Conservation (phyloP, 2,329 filamentous ascomycete species). For the Amesomyces nigricolor region DNA sequence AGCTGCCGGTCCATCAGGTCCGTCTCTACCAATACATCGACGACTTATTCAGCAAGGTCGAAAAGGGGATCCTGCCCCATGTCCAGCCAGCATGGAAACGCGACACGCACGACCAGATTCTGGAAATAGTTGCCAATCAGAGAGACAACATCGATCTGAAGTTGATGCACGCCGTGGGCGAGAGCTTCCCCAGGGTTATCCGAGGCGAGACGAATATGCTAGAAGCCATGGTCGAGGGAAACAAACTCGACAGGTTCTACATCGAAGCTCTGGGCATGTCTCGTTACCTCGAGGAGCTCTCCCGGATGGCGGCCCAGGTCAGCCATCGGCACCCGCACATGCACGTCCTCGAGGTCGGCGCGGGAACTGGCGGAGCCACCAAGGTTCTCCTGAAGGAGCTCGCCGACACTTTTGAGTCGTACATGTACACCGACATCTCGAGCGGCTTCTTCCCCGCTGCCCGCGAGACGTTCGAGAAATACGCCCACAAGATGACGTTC, state of each 20-base stretch:
- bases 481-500: conserved; percentile 26
- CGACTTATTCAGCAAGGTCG: neutral
- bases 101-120: conserved; percentile 22
- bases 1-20: neutral
- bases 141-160: neutral
- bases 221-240: conserved; percentile 6
- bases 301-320: conserved; percentile 16
- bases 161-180: conserved; percentile 20
- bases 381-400: conserved; percentile 11
- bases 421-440: conserved; percentile 23
- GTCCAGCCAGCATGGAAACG: neutral
- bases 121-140: conserved; percentile 26
- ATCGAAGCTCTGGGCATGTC: neutral
- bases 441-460: conserved; percentile 29
- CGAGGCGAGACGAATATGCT: conserved; percentile 5
- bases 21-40: neutral
- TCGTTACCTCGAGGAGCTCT: neutral
- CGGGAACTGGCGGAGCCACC: conserved; percentile 30
- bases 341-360: conserved; percentile 32
- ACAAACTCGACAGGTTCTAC: conserved; percentile 11
- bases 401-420: conserved; percentile 1
- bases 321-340: conserved; percentile 17
- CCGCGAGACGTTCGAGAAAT: conserved; percentile 25
- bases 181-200: conserved; percentile 3
- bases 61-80: neutral